Evolutionary conservation across 495 filamentous ascomycete species (phyloP).

Genomic region (Xylaria sp.): DNA sequence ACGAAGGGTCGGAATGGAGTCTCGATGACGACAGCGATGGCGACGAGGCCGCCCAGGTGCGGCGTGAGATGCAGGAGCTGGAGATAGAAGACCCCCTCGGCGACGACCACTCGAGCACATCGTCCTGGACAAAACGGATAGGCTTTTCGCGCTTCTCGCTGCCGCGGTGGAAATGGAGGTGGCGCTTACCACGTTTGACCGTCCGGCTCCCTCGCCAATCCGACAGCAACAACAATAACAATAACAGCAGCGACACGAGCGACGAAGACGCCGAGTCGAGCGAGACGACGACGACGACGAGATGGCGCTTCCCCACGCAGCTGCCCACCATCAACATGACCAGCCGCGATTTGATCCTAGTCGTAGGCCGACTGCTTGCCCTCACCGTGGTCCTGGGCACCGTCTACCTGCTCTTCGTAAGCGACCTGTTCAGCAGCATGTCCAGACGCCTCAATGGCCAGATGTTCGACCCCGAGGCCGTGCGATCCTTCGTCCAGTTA

Average conservation of each 20-base stretch:
- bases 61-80: constrained; percentile 86
- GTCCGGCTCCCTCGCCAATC: constrained; percentile 47
- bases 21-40: constrained; percentile 51
- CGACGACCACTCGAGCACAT: constrained; percentile 46
- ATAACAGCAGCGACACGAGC: constrained; percentile 24
- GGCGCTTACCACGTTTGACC: constrained; percentile 53
- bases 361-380: constrained; percentile 74
- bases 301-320: constrained; percentile 38
- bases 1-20: constrained; percentile 50
- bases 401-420: constrained; percentile 83
- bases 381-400: constrained; percentile 75
- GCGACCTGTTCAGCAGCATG: constrained; percentile 73
- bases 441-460: constrained; percentile 55
- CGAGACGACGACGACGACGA: constrained; percentile 32
- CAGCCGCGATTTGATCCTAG: constrained; percentile 54
- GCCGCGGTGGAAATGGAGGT: constrained; percentile 53
- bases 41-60: constrained; percentile 64
- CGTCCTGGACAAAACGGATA: constrained; percentile 59
- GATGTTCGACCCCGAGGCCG: constrained; percentile 71
- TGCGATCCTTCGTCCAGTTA: constrained; percentile 71
- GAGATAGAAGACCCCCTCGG: constrained; percentile 79
- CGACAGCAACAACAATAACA: constrained; percentile 25
- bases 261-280: too few species aligned
- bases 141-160: constrained; percentile 47
- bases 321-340: constrained; percentile 26